phyloP scores from a whole-genome alignment of 164 flowering plant genomes.

The Cinnamomum micranthum region DNA sequence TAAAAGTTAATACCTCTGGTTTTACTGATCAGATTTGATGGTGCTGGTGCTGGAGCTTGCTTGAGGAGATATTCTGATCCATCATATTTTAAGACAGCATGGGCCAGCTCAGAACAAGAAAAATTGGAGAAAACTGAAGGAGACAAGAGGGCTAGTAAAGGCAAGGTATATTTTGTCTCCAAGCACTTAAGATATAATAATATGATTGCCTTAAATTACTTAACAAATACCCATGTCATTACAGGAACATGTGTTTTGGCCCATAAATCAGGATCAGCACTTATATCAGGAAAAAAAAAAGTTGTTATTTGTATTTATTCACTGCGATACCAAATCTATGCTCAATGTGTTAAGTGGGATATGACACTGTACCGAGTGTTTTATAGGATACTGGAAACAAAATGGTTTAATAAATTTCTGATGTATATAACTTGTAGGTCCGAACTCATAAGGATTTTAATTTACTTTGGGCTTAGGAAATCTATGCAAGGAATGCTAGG shows the following conservation, averaged over 20 bases:
- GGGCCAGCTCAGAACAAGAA: slow-evolving; percentile 9
- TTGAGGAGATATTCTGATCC: slow-evolving; percentile 22
- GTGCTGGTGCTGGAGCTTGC: slow-evolving; percentile 19
- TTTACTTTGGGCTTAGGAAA: background rate
- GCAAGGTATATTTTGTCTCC: slow-evolving; percentile 44
- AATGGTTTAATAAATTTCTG: background rate
- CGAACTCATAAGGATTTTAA: no score
- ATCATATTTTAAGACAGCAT: slow-evolving; percentile 13
- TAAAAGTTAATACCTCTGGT: background rate
- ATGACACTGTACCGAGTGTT: background rate
- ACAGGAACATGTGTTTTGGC: background rate
- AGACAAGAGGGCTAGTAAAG: slow-evolving; percentile 49
- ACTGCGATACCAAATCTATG: background rate
- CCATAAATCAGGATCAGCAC: background rate
- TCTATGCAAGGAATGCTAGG: background rate
- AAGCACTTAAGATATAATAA: background rate
- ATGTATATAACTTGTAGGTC: background rate
- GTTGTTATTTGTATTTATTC: no score
- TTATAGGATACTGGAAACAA: background rate
- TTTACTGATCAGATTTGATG: slow-evolving; percentile 15
- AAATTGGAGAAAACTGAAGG: slow-evolving; percentile 31
- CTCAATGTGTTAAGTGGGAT: background rate
- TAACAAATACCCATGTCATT: background rate
- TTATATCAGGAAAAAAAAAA: no score
- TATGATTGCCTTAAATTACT: background rate